Evolutionary conservation across 352 stramenopile genomes (phyloP), one percentile per base, ranked within the genome.

Genomic region (Ophiocytium majus): DNA sequence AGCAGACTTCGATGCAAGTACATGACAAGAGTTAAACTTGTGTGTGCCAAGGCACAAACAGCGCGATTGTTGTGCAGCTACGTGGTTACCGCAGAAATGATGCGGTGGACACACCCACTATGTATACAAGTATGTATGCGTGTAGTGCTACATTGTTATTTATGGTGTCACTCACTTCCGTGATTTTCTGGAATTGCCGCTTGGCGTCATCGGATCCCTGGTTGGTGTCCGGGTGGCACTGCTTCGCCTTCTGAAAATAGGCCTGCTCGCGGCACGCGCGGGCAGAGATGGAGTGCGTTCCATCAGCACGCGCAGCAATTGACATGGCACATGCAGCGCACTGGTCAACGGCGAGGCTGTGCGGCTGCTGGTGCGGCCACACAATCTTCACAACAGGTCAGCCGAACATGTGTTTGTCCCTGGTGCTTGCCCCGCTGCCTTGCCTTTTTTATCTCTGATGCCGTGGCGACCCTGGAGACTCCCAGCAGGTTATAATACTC

Each of bases 121-220:
- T 79, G 71, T 23, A 31, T 23, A 32, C 14, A 14, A 10, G 71
- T 31, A 10, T 14, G 71, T 32, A 10, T 79, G 17, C 28, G 71
- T 34, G 14, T 36, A 14, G 17, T 31, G 14, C 10, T 36, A 10
- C 28, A 31, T 79, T 32, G 14, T 79, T 19, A 32, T n/a, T n/a
- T n/a, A n/a, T n/a, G n/a, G n/a, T n/a, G n/a, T n/a, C n/a, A n/a
- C 75, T 82, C 63, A 85, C 31, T 78, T 97, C 93, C 0, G 93
- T 95, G 79, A 97, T 92, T 86, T 96, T 93, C 79, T 96, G 93
- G 84, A 97, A 97, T 66, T 93, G 92, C 79, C 92, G 90, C 84
- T 95, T 93, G 50, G 94, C 94, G 43, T 88, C 85, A n/a, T 91
- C 84, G 75, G 93, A 94, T 90, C 86, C 84, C 49, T 89, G 81